Evolutionary conservation across 176 grass and related monocot genomes (phyloP), one percentile per base, ranked within the genome.

Genomic region (Lolium multiflorum): DNA sequence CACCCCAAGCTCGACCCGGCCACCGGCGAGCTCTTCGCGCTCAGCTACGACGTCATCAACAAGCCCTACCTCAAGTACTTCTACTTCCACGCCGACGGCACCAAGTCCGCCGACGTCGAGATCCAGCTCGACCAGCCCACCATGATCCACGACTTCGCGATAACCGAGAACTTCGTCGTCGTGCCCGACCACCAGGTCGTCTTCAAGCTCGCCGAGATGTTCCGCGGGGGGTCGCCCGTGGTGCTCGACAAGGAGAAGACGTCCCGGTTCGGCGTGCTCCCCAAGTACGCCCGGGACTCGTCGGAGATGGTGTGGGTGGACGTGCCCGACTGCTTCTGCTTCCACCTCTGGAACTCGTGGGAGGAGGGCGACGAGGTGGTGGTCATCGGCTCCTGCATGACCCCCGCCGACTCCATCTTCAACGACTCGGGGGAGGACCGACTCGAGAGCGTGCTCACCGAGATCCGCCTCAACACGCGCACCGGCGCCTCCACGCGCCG

Each of bases 321-420:
- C 70, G 96, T 95, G 22, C 93, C 93, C 6, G 96, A 94, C 55
- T 98, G 96, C 86, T 98, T 98, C 91, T 98, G 96, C 89, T 98
- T 98, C 89, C 96, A 98, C 87, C 87, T 98, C 26, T 98, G 96
- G 96, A 98, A 98, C 80, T 88, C 96, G 47, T 98, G 96, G 96
- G 96, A 98, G 77, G 96, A 98, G 2, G 64, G 89, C 0, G 88
- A 28, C 4, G 96, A 98, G 87, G 88, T 95, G 26, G 96, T 98
- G 39, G 96, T 98, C 9, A 4, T 98, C 3, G 96, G 96, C 0
- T 95, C 93, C 12, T 98, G 96, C 88, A 98, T 98, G 96, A 89
- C 93, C 9, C 96, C 96, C 14, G 89, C 93, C 8, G 96, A 98
- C 89, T 92, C 96, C 61, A 92, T 98, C 66, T 98, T 98, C 86